phyloP scores from a whole-genome alignment of 2,329 filamentous ascomycete genomes.

The Claviceps maximensis region DNA sequence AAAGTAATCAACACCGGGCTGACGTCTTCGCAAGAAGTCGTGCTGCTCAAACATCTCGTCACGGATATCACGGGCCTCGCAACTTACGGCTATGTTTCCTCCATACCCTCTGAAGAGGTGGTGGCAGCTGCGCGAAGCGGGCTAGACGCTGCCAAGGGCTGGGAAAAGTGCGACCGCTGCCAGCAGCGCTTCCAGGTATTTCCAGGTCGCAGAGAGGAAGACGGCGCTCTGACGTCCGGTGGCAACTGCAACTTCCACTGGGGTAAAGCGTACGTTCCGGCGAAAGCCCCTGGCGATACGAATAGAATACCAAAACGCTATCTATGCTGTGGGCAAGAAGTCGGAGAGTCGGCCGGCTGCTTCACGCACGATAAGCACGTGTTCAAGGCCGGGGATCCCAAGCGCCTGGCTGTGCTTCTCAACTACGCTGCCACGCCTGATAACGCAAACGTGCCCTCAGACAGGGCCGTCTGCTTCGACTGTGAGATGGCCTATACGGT shows the following conservation, averaged over 20 bases:
- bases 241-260: slow-evolving; percentile 74
- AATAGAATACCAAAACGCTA: slow-evolving; percentile 49
- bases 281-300: slow-evolving; percentile 41
- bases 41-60: slow-evolving; percentile 47
- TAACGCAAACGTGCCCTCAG: slow-evolving; percentile 37
- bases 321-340: slow-evolving; percentile 63
- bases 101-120: slow-evolving; percentile 50
- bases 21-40: slow-evolving; percentile 51
- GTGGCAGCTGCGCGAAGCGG: slow-evolving; percentile 54
- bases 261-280: slow-evolving; percentile 52
- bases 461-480: slow-evolving; percentile 70
- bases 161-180: slow-evolving; percentile 84
- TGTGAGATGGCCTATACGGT: slow-evolving; percentile 98
- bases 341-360: slow-evolving; percentile 66
- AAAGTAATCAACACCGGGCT: slow-evolving; percentile 57
- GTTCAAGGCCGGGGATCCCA: slow-evolving; percentile 68
- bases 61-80: slow-evolving; percentile 53
- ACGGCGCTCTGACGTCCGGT: slow-evolving; percentile 61
- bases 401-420: slow-evolving; percentile 62
- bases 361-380: slow-evolving; percentile 61
- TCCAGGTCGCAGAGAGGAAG: slow-evolving; percentile 65
- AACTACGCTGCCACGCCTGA: slow-evolving; percentile 70
- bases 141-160: slow-evolving; percentile 55
- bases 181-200: slow-evolving; percentile 81
- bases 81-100: slow-evolving; percentile 61